A percentile compares a stretch with the other conserved stretches of the same genome.
phyloP scores from a whole-genome alignment of 1,284 basidiomycete species.

The Ustilago crameri region DNA sequence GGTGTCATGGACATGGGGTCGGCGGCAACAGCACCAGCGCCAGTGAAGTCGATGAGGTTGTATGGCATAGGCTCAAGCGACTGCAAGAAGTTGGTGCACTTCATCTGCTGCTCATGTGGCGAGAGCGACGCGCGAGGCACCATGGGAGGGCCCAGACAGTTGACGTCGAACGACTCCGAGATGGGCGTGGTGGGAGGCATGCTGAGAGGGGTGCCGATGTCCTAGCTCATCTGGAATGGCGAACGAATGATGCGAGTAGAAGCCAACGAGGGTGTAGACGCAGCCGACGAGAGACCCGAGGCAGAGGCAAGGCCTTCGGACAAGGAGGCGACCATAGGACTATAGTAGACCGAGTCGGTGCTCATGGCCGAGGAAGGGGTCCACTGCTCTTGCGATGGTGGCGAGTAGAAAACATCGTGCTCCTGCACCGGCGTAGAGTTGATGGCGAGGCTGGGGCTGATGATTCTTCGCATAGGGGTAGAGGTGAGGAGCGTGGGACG shows the following conservation, averaged over 20 bases:
- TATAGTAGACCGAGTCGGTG: constrained; percentile 49
- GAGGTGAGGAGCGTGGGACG: constrained; percentile 40
- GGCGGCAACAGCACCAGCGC: constrained; percentile 11
- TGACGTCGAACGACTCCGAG: constrained; percentile 47
- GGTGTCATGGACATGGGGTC: constrained; percentile 24
- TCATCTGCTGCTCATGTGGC: constrained; percentile 46
- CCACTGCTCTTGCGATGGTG: constrained; percentile 43
- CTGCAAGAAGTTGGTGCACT: constrained; percentile 51
- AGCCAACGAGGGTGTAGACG: constrained; percentile 46
- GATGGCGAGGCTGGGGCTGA: constrained; percentile 50
- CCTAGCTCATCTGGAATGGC: constrained; percentile 42
- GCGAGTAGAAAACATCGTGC: constrained; percentile 52
- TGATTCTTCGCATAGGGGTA: constrained; percentile 51
- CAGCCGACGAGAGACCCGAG: constrained; percentile 41
- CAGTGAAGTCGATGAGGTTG: constrained; percentile 43
- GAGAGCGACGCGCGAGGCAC: constrained; percentile 38
- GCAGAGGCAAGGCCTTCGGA: constrained; percentile 33
- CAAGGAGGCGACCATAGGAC: constrained; percentile 44
- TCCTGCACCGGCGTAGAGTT: constrained; percentile 47
- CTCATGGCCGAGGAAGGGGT: constrained; percentile 46
- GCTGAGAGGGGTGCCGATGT: constrained; percentile 49
- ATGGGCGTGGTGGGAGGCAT: constrained; percentile 47
- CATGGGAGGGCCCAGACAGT: constrained; percentile 50
- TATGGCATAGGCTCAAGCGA: constrained; percentile 47
- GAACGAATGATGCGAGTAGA: constrained; percentile 38